phyloP scores from a whole-genome alignment of 192 early-diverging fungal species.

The Dispira simplex region DNA sequence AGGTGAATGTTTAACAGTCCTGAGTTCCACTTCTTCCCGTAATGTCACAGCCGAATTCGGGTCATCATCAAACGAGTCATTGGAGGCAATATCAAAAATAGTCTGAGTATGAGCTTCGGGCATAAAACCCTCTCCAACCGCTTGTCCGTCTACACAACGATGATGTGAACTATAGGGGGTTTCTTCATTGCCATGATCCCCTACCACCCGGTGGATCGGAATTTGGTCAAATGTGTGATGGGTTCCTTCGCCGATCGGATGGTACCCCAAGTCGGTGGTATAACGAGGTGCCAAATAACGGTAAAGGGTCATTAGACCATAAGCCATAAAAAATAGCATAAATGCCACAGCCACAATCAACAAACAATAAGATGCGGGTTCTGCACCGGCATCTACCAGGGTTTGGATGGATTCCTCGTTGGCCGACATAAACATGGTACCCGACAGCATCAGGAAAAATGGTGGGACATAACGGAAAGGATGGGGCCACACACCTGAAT shows the following conservation, averaged over 20 bases:
- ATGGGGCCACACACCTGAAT: conserved; percentile 11
- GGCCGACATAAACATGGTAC: conserved; percentile 45
- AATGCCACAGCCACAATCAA: conserved; percentile 40
- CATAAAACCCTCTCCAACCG: no score
- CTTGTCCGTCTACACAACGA: no score
- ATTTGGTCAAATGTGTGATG: no score
- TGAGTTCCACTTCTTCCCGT: conserved; percentile 6
- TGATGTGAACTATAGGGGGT: no score
- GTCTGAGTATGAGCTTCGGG: conserved; percentile 1
- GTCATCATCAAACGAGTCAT: conserved; percentile 5
- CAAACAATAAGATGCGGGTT: conserved; percentile 39
- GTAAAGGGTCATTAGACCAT: conserved; percentile 33
- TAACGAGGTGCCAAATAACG: conserved; percentile 5
- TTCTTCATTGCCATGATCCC: no score
- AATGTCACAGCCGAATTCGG: conserved; percentile 5
- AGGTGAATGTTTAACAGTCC: not conserved
- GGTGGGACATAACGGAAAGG: conserved; percentile 30
- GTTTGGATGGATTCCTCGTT: conserved; percentile 35
- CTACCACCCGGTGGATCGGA: no score
- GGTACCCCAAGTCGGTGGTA: no score
- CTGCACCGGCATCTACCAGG: conserved; percentile 27
- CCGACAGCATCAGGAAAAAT: conserved; percentile 38
- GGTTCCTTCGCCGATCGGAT: no score
- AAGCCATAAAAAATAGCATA: conserved; percentile 35
- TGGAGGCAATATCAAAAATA: conserved; percentile 4